A percentile compares a stretch with the other conserved stretches of the same genome.
Conservation (phyloP, 129 eudicot genomes). For the Flaveria trinervia region DNA sequence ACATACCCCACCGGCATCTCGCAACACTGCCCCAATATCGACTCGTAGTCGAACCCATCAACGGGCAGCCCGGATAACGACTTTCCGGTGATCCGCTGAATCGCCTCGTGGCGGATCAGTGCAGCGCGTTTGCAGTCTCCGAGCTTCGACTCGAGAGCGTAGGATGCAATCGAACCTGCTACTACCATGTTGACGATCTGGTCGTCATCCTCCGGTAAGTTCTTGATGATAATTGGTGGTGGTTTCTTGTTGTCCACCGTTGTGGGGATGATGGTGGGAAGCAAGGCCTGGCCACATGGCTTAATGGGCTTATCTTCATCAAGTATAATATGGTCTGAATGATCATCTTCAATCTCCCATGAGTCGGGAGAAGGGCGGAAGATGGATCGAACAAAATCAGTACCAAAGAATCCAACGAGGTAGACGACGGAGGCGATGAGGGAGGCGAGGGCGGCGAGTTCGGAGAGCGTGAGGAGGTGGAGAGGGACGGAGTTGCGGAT, state of each 20-base stretch:
- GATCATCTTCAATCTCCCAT: constrained; percentile 39
- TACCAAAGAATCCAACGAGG: constrained; percentile 71
- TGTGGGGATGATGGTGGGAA: constrained; percentile 23
- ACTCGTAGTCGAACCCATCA: constrained; percentile 62
- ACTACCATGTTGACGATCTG: constrained; percentile 51
- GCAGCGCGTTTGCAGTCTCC: constrained; percentile 65
- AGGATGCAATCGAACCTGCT: constrained; percentile 46
- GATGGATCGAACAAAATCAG: constrained; percentile 60
- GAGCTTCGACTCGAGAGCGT: constrained; percentile 52
- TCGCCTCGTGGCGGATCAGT: constrained; percentile 41
- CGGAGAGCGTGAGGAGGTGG: constrained; percentile 62
- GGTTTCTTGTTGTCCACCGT: too few relatives aligned
- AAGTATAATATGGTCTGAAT: constrained; percentile 12
- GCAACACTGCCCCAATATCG: constrained; percentile 66
- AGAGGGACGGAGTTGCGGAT: constrained; percentile 71
- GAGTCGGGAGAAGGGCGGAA: constrained; percentile 41
- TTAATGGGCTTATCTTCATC: constrained; percentile 29
- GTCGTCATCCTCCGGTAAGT: constrained; percentile 44
- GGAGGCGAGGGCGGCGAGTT: constrained; percentile 52
- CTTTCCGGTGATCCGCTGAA: constrained; percentile 48
- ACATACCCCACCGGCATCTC: constrained; percentile 81
- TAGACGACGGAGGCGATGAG: constrained; percentile 57
- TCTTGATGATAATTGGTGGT: not conserved
- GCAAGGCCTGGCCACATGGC: constrained; percentile 27
- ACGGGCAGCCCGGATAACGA: constrained; percentile 56